Conservation (phyloP, 768 basidiomycete genomes). For the Candolleomyces eurysporus region DNA sequence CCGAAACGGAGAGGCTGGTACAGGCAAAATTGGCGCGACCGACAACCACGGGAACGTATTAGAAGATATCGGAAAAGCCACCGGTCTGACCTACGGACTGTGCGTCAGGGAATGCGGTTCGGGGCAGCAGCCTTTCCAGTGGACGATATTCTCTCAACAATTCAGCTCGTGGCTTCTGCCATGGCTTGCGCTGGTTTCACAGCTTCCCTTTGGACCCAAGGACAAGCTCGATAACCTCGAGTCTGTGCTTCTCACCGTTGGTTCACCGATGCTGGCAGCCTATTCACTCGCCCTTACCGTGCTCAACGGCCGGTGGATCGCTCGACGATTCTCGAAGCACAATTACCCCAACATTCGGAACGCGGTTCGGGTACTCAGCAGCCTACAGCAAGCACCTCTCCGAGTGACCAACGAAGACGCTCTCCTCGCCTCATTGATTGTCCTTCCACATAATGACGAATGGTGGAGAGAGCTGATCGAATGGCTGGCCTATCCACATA, state of each 20-base stretch:
- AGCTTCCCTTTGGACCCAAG: constrained; percentile 44
- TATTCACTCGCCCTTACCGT: constrained; percentile 45
- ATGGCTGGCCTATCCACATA: constrained; percentile 27
- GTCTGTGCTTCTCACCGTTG: constrained; percentile 41
- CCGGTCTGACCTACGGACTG: constrained; percentile 27
- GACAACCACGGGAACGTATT: constrained; percentile 26
- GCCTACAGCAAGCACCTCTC: constrained; percentile 43
- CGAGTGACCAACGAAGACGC: constrained; percentile 22
- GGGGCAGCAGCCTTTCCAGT: constrained; percentile 23
- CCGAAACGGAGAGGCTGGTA: constrained; percentile 7
- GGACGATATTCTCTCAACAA: constrained; percentile 35
- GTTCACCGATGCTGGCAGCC: constrained; percentile 42
- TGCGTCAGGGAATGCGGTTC: constrained; percentile 26
- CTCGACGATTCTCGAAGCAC: constrained; percentile 25
- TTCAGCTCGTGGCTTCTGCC: constrained; percentile 47
- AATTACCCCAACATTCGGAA: constrained; percentile 27
- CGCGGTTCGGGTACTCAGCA: constrained; percentile 33
- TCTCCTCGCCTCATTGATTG: constrained; percentile 23
- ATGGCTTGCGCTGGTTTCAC: constrained; percentile 46
- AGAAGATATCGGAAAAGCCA: constrained; percentile 20
- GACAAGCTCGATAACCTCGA: constrained; percentile 39
- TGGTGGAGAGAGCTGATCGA: constrained; percentile 38
- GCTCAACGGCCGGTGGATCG: constrained; percentile 43
- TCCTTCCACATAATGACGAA: constrained; percentile 30
- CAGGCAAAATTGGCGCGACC: constrained; percentile 18